Evolutionary conservation across 2,329 filamentous ascomycete genomes (phyloP), one percentile per base, ranked within the genome.

Genomic region (Pleochaeta shiraiana): DNA sequence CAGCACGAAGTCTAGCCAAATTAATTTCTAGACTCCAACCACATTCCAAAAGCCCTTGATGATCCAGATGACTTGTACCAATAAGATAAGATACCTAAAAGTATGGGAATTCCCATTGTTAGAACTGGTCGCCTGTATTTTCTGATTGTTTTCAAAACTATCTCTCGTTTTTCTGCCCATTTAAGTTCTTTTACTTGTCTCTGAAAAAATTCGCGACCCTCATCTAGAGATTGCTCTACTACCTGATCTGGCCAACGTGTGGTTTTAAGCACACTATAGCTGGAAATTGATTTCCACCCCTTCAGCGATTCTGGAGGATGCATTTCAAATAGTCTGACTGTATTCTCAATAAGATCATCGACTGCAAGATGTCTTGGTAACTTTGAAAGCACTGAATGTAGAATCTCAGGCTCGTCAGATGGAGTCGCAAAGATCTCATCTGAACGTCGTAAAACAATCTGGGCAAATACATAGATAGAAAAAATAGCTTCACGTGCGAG

Each of bases 381-480:
- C 74, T 93, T 95, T 50, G 88, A 89, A 14, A 98, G 81, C 39
- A 88, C 85, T 66, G 86, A 88, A 73, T 95, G 90, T 28, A 98
- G 81, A 82, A 98, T 95, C 71, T 97, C 92, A 6, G 89, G 86
- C 73, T 95, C 90, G 68, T 95, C 87, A 24, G 79, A 74, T 1
- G 86, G 83, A n/a, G 90, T 87, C 63, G 88, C 86, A 68, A 97
- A 81, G n/a, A 98, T 81, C 74, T 96, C 90, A 37, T 83, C 81
- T 65, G 87, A 85, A 43, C 92, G 86, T 57, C 85, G 83, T 37
- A 95, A 79, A 50, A 95, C 84, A 67, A 95, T 91, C 72, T 89
- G 87, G 0, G 90, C 90, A 75, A 95, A 97, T 64, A 97, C 80
- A 74, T 98, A 98, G 63, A 97, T 81, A 21, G 85, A 85, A 71